Evolutionary conservation across 2,329 filamentous ascomycete genomes (phyloP), one percentile per base, ranked within the genome.

Genomic region (Venturia pyrina): DNA sequence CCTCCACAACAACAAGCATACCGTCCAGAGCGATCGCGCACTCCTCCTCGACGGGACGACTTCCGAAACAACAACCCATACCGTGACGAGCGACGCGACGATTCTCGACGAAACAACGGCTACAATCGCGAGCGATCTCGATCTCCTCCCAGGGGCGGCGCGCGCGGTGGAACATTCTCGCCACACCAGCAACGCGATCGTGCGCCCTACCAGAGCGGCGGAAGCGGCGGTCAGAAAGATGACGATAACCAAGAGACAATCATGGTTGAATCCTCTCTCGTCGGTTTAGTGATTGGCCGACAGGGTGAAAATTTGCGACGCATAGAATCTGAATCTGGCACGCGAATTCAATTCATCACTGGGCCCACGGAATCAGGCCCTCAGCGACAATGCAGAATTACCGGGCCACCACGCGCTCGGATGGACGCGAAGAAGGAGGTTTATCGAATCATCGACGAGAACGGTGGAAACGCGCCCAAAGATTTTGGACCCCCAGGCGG

Each of bases 251-350:
- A 85, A 32, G 92, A 96, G 78, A 89, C 88, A 32, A 92, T 96
- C 70, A 85, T 89, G 71, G 91, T 96, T 72, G 91, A 96, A 74
- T 91, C 90, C 28, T 90, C 87, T 71, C 83, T 96, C 61, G 92
- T 96, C 63, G 92, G 92, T 53, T 81, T 96, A 43, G 96, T 96
- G 72, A 96, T 96, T 73, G 92, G 92, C 64, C 87, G 92, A 67
- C 89, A 93, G 73, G 92, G 92, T 70, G 93, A 96, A 78, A 96
- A 96, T 71, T 80, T 96, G 56, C 84, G 91, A 70, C 87, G 90
- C 67, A 91, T 96, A 69, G 93, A 96, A 76, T 81, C 85, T 59
- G 91, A 96, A 71, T 91, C 89, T 61, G 86, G 86, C 65, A 93
- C 91, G 71, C 84, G 92, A 67, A 91, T 96, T 34, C 92, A 96